phyloP scores from a whole-genome alignment of 331 rosid genomes.

The Quercus phellos region DNA sequence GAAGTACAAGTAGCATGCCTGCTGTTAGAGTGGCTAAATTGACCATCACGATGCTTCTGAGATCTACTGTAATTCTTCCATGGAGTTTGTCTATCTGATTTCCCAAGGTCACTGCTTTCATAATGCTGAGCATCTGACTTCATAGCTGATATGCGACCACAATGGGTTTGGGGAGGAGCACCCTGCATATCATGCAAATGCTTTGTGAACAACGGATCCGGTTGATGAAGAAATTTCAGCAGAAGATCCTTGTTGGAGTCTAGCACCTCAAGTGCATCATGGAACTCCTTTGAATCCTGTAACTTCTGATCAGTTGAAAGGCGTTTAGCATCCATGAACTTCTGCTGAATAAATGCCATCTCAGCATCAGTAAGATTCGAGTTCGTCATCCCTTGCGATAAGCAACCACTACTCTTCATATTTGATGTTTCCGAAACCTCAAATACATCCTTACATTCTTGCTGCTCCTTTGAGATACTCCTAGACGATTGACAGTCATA shows the following conservation, averaged over 20 bases:
- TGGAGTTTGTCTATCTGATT: slow-evolving; percentile 38
- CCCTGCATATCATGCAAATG: slow-evolving; percentile 76
- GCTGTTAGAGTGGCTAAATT: slow-evolving; percentile 42
- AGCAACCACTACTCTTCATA: slow-evolving; percentile 44
- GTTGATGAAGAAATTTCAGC: slow-evolving; percentile 68
- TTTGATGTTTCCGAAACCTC: slow-evolving; percentile 79
- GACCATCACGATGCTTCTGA: slow-evolving; percentile 40
- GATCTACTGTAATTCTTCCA: slow-evolving; percentile 30
- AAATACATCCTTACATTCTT: slow-evolving; percentile 88
- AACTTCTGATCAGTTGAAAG: slow-evolving; percentile 69
- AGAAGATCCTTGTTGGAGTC: slow-evolving; percentile 87
- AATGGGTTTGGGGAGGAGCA: slow-evolving; percentile 35
- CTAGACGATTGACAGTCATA: slow-evolving; percentile 44
- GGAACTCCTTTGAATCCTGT: slow-evolving; percentile 67
- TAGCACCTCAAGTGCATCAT: slow-evolving; percentile 70
- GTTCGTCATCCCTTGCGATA: slow-evolving; percentile 34
- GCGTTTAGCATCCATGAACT: slow-evolving; percentile 85
- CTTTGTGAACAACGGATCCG: slow-evolving; percentile 70
- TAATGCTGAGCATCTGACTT: slow-evolving; percentile 35
- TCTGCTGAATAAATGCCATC: slow-evolving; percentile 79
- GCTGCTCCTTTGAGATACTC: slow-evolving; percentile 62
- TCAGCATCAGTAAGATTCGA: slow-evolving; percentile 53
- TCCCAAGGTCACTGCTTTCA: slow-evolving; percentile 37
- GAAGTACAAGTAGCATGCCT: slow-evolving; percentile 35
- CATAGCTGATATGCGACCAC: slow-evolving; percentile 36